Evolutionary conservation across 1,284 basidiomycete genomes (phyloP), one percentile per base, ranked within the genome.

Genomic region (Ustilago loliicola): DNA sequence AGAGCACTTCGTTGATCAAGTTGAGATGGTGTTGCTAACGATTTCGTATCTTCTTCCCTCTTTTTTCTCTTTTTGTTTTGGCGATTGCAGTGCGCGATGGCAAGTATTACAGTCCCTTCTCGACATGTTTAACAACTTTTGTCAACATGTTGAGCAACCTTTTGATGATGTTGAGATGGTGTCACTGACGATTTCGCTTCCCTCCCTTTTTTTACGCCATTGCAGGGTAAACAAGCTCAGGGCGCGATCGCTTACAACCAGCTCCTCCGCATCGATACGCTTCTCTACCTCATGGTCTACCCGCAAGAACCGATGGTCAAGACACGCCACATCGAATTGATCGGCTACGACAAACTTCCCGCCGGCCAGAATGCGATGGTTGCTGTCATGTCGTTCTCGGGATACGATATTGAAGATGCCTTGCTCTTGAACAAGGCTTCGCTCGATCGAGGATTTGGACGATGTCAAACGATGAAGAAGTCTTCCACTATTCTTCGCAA

Each of bases 231-330:
- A 89, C 97, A 99, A 89, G 97, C 97, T 0, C 98, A 99, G 75
- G 97, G 97, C n/a, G 96, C 95, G 2, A 99, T 99, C 79, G 96
- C 92, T 0, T 98, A 96, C 88, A 99, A 99, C 87, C 97, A 99
- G 87, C 91, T 98, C 74, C 94, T 96, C 86, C 91, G 97, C 52
- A 99, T 99, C 86, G 97, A 99, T 87, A 99, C 97, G 0, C 90
- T 99, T n/a, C 90, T 99, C 27, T 99, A 99, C 88, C 90, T 99
- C 60, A 94, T 95, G 76, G 95, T 98, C n/a, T 99, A 99, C 83
- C 97, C 97, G 13, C 97, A 99, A 85, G 94, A 98, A 85, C 98
- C 97, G 0, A 98, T 99, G 96, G 96, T 98, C 74, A 98, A 98
- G 88, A 98, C 97, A 8, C 96, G 96, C 87, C 80, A 81, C 38